Conservation (phyloP, 352 stramenopile species). For the Globisporangium cystogenes region DNA sequence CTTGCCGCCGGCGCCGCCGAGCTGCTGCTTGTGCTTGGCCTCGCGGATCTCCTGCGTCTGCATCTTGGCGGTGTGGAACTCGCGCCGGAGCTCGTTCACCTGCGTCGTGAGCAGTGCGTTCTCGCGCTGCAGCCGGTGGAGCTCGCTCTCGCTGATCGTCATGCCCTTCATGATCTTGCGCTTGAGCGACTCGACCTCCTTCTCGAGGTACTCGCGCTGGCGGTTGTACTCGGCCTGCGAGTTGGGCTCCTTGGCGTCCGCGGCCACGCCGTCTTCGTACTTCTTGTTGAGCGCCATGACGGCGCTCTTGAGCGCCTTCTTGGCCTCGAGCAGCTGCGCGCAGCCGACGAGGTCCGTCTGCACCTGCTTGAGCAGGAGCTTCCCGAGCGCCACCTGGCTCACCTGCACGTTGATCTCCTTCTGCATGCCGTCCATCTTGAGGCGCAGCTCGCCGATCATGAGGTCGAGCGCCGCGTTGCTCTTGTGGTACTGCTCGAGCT, state of each 20-base stretch:
- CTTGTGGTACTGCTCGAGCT: constrained; percentile 95
- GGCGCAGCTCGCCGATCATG: constrained; percentile 92
- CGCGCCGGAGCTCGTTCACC: constrained; percentile 76
- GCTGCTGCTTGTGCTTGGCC: constrained; percentile 27
- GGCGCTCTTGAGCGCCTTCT: constrained; percentile 71
- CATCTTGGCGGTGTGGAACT: constrained; percentile 80
- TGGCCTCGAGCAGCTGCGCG: constrained; percentile 67
- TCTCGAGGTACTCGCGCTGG: constrained; percentile 91
- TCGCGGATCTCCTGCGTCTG: constrained; percentile 57
- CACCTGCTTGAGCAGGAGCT: constrained; percentile 69
- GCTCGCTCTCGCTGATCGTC: constrained; percentile 75
- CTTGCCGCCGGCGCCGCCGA: constrained; percentile 7
- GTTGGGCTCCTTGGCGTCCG: constrained; percentile 83
- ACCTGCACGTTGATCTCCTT: constrained; percentile 75
- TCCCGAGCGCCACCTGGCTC: constrained; percentile 52
- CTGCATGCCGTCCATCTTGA: constrained; percentile 93
- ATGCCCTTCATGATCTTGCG: constrained; percentile 87
- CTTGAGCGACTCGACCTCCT: constrained; percentile 88
- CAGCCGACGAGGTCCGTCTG: constrained; percentile 71
- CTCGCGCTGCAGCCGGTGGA: constrained; percentile 75
- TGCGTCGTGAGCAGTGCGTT: constrained; percentile 78
- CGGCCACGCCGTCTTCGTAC: constrained; percentile 66
- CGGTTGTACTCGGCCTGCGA: constrained; percentile 88
- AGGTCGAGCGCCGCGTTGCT: constrained; percentile 91
- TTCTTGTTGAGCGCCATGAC: constrained; percentile 86